Evolutionary conservation across 495 filamentous ascomycete species (phyloP).

Genomic region (Chaetomidium leptoderma): DNA sequence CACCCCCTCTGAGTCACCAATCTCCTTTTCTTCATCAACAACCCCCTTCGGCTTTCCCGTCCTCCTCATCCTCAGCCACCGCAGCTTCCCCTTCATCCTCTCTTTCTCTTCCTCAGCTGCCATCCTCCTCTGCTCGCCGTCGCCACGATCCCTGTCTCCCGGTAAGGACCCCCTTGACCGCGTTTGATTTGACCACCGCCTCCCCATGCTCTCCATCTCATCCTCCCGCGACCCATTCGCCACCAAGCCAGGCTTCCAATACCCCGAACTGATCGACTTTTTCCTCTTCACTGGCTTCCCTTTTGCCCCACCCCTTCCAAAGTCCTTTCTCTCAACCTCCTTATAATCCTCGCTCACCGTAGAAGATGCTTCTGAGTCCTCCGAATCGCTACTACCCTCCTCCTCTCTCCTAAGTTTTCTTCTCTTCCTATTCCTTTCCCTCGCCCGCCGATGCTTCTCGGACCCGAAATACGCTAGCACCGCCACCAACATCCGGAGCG

Average conservation of each 20-base stretch:
- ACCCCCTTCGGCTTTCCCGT: neutral
- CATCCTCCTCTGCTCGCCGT: neutral
- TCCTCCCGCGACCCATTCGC: neutral
- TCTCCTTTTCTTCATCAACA: slow-evolving; percentile 9
- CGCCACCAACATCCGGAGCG: neutral
- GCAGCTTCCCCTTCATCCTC: neutral
- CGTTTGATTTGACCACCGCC: slow-evolving; percentile 10
- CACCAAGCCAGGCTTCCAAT: slow-evolving; percentile 3
- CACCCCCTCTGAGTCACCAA: neutral
- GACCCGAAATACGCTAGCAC: slow-evolving; percentile 12
- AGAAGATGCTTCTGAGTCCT: neutral
- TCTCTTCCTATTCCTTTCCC: slow-evolving; percentile 1
- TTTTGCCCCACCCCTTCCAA: neutral
- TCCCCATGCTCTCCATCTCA: neutral
- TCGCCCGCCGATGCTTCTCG: slow-evolving; percentile 7
- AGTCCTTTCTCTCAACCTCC: slow-evolving; percentile 3
- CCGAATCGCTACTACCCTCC: neutral
- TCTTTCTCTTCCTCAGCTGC: no score
- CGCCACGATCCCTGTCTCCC: neutral
- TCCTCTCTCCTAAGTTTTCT: neutral
- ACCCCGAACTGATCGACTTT: slow-evolving; percentile 6
- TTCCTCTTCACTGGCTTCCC: neutral
- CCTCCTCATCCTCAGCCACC: slow-evolving; percentile 13
- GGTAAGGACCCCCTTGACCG: neutral
- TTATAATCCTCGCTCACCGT: neutral